A percentile compares a stretch with the other conserved stretches of the same genome.
Evolutionary conservation across 805 yeast species (phyloP).

Genomic region (Candida koratica): DNA sequence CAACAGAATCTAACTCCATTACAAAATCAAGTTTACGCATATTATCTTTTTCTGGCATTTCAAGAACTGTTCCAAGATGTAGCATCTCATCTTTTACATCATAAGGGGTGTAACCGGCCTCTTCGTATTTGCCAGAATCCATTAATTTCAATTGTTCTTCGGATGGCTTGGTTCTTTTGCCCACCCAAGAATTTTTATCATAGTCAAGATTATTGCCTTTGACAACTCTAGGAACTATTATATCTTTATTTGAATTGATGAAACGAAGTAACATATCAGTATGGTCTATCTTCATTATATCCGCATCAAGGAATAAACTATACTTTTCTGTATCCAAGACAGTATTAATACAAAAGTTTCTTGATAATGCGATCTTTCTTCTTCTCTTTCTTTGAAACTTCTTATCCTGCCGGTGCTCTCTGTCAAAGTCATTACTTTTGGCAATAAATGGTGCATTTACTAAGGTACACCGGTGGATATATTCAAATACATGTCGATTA

Average conservation of each 20-base stretch:
- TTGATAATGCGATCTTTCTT: slow-evolving; percentile 32
- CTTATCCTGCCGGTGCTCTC: slow-evolving; percentile 24
- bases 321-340: slow-evolving; percentile 28
- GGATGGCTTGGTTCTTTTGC: slow-evolving; percentile 31
- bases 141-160: slow-evolving; percentile 23
- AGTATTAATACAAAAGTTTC: slow-evolving; percentile 32
- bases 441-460: slow-evolving; percentile 35
- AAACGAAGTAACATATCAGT: slow-evolving; percentile 24
- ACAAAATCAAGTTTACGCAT: slow-evolving; percentile 10
- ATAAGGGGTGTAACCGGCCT: slow-evolving; percentile 31
- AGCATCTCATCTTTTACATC: slow-evolving; percentile 26
- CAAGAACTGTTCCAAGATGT: slow-evolving; percentile 24
- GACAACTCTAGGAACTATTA: slow-evolving; percentile 34
- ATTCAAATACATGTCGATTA: slow-evolving; percentile 6
- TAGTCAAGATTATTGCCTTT: slow-evolving; percentile 28
- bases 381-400: slow-evolving; percentile 32
- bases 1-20: slow-evolving; percentile 44
- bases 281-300: slow-evolving; percentile 24
- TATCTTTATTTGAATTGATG: slow-evolving; percentile 27
- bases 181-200: slow-evolving; percentile 41
- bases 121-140: slow-evolving; percentile 28
- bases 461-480: slow-evolving; percentile 21
- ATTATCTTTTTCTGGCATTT: slow-evolving; percentile 1
- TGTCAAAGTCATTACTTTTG: slow-evolving; percentile 16
- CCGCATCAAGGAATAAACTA: slow-evolving; percentile 37